Conservation (phyloP, 83 land plant genomes). For the Diphasiastrum complanatum region DNA sequence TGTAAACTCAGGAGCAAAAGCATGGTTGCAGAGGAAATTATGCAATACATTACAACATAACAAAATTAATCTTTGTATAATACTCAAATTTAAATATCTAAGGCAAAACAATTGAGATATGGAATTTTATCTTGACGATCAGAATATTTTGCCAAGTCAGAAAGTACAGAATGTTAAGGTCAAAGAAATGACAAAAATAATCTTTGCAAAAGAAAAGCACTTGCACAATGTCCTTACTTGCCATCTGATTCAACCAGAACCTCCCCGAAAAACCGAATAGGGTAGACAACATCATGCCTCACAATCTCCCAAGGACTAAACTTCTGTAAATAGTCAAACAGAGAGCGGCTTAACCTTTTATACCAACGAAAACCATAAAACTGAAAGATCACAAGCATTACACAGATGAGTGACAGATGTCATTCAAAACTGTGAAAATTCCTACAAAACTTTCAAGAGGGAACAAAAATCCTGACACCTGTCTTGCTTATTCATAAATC, state of each 20-base stretch:
- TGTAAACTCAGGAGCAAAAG: no score
- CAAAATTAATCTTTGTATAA: no score
- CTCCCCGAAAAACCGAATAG: conserved; percentile 76
- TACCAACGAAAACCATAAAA: not conserved
- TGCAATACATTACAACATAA: no score
- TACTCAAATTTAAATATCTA: no score
- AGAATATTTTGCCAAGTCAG: not conserved
- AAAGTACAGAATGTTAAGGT: conserved; percentile 1
- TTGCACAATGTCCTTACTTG: conserved; percentile 27
- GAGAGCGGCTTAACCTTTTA: not conserved
- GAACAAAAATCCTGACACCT: no score
- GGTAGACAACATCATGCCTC: conserved; percentile 71
- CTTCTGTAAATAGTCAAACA: conserved; percentile 38
- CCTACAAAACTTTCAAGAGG: no score
- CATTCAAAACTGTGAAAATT: no score
- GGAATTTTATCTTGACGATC: no score
- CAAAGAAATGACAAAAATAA: not conserved
- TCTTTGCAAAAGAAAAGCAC: not conserved
- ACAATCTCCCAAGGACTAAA: conserved; percentile 91
- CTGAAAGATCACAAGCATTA: not conserved
- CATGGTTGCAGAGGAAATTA: no score
- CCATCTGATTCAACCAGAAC: conserved; percentile 55
- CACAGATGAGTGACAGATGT: no score
- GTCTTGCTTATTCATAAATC: no score
- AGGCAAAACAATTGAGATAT: no score